Conservation (phyloP, 2,329 filamentous ascomycete species). For the Fusarium sp. region DNA sequence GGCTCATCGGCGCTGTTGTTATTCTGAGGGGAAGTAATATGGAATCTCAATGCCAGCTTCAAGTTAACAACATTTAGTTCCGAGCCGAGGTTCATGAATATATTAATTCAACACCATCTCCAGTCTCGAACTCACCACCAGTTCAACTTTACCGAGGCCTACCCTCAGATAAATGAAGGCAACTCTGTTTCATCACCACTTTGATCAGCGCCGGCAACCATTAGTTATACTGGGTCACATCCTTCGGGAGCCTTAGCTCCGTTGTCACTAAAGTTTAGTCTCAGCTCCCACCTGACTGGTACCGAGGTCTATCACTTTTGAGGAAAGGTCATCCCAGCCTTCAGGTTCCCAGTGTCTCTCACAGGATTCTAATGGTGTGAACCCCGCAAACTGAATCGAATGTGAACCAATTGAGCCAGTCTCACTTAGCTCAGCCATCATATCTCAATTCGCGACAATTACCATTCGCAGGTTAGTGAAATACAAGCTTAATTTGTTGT, state of each 20-base stretch:
- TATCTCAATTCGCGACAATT: neutral
- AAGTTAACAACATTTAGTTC: neutral
- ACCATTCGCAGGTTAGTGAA: neutral
- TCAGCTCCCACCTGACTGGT: neutral
- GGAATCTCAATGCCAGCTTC: neutral
- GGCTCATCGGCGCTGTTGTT: neutral
- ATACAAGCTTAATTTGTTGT: neutral
- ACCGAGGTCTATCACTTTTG: neutral
- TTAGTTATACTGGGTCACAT: neutral
- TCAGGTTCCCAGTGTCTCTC: neutral
- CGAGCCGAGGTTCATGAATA: neutral
- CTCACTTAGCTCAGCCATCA: neutral
- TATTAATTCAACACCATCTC: neutral
- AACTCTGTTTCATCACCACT: neutral
- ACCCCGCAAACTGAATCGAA: neutral
- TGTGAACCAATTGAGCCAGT: neutral
- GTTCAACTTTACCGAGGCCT: neutral
- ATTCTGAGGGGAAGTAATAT: neutral
- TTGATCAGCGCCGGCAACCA: neutral
- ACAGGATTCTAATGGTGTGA: neutral
- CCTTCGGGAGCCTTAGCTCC: neutral
- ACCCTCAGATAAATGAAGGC: neutral
- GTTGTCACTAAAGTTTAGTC: neutral
- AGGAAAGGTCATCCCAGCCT: neutral
- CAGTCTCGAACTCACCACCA: neutral